A percentile compares a stretch with the other conserved stretches of the same genome.
These are phyloP conservation scores for Brassica balearica DNA, from an alignment of 441 rosid species.

Conservation along the genomic window DNA sequence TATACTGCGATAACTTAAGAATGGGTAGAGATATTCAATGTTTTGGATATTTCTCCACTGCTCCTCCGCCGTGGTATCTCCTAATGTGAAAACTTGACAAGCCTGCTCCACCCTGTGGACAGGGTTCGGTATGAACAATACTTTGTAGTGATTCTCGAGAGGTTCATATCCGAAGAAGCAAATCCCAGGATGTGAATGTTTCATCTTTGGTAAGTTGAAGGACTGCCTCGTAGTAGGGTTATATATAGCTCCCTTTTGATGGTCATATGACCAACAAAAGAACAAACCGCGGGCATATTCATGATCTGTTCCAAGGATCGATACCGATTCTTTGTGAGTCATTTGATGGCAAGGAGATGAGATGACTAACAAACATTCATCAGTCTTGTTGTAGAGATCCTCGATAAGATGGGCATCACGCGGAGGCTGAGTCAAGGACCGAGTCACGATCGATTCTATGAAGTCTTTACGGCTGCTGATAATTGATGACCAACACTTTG, in stretches of 20 bases:
- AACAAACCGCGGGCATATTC: constrained; percentile 1
- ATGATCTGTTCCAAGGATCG: not conserved
- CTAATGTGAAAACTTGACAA: constrained; percentile 24
- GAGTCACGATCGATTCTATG: constrained; percentile 3
- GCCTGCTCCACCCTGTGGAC: not conserved
- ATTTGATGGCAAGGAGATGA: not conserved
- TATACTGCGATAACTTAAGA: not conserved
- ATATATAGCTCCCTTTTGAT: not conserved
- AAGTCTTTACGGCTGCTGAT: constrained; percentile 7
- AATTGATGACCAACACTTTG: constrained; percentile 5
- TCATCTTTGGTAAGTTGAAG: constrained; percentile 14
- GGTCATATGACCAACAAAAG: not conserved
- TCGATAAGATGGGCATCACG: constrained; percentile 11
- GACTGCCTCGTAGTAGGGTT: constrained; percentile 19
- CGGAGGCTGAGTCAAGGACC: constrained; percentile 18
- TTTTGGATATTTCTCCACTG: constrained; percentile 16
- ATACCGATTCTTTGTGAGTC: not conserved
- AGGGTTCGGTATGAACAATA: not conserved
- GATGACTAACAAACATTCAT: constrained; percentile 1
- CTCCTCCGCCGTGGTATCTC: not conserved
- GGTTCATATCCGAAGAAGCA: not conserved
- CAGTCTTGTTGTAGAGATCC: not conserved
- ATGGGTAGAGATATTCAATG: not conserved
- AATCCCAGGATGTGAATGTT: not conserved
- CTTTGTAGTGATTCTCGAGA: constrained; percentile 13